Evolutionary conservation across 2,329 filamentous ascomycete species (phyloP).

Genomic region (Sordariomycetes sp.): DNA sequence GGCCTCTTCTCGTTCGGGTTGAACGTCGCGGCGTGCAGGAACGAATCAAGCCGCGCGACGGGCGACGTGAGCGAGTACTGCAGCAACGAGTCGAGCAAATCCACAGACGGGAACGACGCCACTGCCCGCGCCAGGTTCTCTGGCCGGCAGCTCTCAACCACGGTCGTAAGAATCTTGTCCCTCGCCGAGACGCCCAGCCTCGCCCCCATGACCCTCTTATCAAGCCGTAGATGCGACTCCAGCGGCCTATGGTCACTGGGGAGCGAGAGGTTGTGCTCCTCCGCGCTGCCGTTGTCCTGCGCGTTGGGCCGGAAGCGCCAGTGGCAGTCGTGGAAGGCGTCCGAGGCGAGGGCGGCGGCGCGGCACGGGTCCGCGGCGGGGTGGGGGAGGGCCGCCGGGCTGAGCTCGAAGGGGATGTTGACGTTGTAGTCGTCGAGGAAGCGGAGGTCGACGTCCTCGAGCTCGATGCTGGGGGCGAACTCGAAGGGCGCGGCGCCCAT

Average conservation of each 20-base stretch:
- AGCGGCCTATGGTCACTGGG: conserved; percentile 13
- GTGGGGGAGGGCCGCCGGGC: not conserved
- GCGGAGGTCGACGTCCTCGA: conserved; percentile 18
- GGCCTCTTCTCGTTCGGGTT: conserved; percentile 42
- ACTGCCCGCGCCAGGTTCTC: conserved; percentile 31
- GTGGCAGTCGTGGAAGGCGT: conserved; percentile 14
- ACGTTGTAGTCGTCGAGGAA: conserved; percentile 20
- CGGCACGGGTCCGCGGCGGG: conserved; percentile 6
- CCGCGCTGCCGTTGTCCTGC: conserved; percentile 17
- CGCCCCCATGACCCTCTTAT: conserved; percentile 11
- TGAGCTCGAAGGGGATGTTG: conserved; percentile 17
- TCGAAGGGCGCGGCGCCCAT: not conserved
- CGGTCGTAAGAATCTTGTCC: conserved; percentile 27
- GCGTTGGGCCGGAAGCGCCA: conserved; percentile 19
- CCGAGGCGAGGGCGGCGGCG: conserved; percentile 11
- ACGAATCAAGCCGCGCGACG: conserved; percentile 43
- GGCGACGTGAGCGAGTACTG: conserved; percentile 50
- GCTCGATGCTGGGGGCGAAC: conserved; percentile 11
- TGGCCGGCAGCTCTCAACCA: conserved; percentile 47
- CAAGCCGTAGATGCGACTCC: conserved; percentile 12
- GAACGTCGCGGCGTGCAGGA: conserved; percentile 52
- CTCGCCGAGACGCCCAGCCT: conserved; percentile 11
- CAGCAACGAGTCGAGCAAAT: conserved; percentile 48
- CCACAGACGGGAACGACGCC: conserved; percentile 51
- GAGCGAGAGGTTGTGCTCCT: conserved; percentile 20